phyloP scores from a whole-genome alignment of 164 flowering plant genomes.

The Magnolia officinalis region DNA sequence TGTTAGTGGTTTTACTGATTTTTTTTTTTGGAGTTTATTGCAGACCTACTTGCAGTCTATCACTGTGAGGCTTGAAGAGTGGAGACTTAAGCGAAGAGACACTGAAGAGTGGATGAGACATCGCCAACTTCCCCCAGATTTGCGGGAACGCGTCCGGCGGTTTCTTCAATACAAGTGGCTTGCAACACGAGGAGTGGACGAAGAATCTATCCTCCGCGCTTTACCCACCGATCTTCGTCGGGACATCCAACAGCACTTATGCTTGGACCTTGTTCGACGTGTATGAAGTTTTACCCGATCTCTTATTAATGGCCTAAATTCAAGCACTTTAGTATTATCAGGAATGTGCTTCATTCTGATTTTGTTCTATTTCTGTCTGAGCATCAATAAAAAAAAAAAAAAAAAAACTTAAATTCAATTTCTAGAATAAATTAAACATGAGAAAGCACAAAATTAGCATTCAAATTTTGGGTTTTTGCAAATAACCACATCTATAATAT shows the following conservation, averaged over 20 bases:
- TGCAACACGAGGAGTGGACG: conserved; percentile 93
- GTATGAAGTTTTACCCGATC: conserved; percentile 37
- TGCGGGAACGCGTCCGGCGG: conserved; percentile 74
- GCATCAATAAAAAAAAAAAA: background rate
- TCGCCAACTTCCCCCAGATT: conserved; percentile 86
- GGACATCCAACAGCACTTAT: conserved; percentile 86
- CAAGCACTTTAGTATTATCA: background rate
- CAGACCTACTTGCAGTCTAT: conserved; percentile 93
- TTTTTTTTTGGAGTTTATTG: conserved; percentile 8
- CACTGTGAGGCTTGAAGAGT: conserved; percentile 87
- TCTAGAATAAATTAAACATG: no score
- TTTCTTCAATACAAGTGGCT: conserved; percentile 94
- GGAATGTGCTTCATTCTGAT: background rate
- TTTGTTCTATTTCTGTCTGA: background rate
- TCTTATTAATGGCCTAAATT: background rate
- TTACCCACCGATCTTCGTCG: conserved; percentile 90
- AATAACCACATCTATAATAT: no score
- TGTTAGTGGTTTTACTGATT: background rate
- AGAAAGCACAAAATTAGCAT: no score
- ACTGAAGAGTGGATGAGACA: conserved; percentile 99
- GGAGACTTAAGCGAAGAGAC: conserved; percentile 90
- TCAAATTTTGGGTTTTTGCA: no score
- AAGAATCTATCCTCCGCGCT: conserved; percentile 61
- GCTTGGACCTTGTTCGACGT: conserved; percentile 91
- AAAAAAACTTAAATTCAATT: no score